These are phyloP conservation scores for Cucumis cinereus DNA, from an alignment of 306 rosid species.

Conservation along the genomic window DNA sequence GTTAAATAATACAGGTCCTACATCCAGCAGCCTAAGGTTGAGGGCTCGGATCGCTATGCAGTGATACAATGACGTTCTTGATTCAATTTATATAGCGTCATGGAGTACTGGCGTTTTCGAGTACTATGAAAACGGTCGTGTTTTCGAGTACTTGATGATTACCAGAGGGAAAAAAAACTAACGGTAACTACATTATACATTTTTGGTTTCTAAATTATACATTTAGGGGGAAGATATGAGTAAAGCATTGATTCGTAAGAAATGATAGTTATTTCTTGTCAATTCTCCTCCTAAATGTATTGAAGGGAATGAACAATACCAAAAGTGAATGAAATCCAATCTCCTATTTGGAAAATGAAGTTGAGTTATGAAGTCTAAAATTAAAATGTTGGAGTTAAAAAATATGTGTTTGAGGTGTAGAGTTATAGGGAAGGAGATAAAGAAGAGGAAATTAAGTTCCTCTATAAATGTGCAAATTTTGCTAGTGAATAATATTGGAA, in stretches of 20 bases:
- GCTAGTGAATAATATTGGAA: no score
- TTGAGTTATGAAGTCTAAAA: no score
- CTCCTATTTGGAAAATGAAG: no score
- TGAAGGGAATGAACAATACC: not conserved
- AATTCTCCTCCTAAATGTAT: not conserved
- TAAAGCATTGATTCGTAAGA: not conserved
- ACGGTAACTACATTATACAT: not conserved
- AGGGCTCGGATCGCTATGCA: not conserved
- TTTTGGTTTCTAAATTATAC: not conserved
- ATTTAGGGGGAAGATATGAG: not conserved
- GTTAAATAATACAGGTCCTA: not conserved
- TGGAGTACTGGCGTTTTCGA: not conserved
- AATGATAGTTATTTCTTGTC: not conserved
- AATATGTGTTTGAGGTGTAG: no score
- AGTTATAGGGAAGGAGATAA: no score
- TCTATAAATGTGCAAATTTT: no score
- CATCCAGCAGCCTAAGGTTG: not conserved
- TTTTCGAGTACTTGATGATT: no score
- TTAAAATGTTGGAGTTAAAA: no score
- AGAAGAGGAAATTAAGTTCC: no score
- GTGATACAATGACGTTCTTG: not conserved
- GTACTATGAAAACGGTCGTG: not conserved
- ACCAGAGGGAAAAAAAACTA: not conserved
- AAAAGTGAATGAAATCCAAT: not conserved
- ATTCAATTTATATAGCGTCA: not conserved